Base-by-base conservation (phyloP, 2,329 filamentous ascomycete genomes). In the Zelopaecilomyces penicillatus region DNA sequence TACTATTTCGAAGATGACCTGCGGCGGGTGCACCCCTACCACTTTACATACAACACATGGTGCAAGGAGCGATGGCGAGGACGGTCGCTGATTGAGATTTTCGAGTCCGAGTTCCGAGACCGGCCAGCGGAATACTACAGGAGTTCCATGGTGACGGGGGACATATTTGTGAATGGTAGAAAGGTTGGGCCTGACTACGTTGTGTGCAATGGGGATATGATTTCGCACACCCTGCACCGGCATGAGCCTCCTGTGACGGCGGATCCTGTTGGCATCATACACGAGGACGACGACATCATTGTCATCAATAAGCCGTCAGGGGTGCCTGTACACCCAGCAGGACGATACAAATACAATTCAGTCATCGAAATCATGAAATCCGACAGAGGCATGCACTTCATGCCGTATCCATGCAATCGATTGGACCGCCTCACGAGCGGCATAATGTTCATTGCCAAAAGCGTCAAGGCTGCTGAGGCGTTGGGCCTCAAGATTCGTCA, bases 301-400 rank as follows among this genome's bases (percentile, higher is more conserved):
- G 90, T 97, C 50, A 95, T 98, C 62, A 89, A 96, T 69, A 98
- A 98, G 65, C 93, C 93, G 0, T 85, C 91, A 0, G 93, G 93
- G 5, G 83, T 98, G 35, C 93, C 93, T 0, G 93, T 98, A 0
- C 93, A 98, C 63, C 87, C 93, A 5, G 91, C 93, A 1, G 93
- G 93, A 5, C 82, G 93, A 40, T 98, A 98, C 71, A 89, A 91
- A 63, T 95, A 85, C 73, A 98, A 98, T 67, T 91, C 87, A 1
- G 78, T 98, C 38, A 77, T 95, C 34, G 90, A 97, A 70, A 95
- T 98, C 53, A 83, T 98, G 78, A 83, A 86, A 54, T 79, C 86
- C 3, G 85, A 95, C 59, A 70, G 80, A 33, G 71, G 75, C 0
- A 63, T 65, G 26, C 63, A 66, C 29, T 82, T 78, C 60, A 61